Conservation (phyloP, 202 grass and related monocot genomes). For the Setaria viridis region DNA sequence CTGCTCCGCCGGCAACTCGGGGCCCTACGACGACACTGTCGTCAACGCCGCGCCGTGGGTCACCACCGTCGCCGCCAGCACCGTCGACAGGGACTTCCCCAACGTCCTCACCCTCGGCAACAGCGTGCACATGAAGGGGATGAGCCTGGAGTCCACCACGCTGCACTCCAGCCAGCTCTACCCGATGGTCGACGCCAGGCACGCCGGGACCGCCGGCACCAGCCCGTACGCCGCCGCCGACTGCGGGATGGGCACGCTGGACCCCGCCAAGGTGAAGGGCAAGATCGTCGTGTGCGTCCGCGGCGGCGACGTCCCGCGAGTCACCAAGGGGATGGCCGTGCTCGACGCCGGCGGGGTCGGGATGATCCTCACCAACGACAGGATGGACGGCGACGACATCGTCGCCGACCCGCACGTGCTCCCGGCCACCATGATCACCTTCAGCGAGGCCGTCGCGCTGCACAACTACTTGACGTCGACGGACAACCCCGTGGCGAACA, state of each 20-base stretch:
- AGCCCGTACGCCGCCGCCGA: slow-evolving; percentile 10
- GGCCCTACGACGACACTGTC: slow-evolving; percentile 51
- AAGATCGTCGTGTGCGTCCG: slow-evolving; percentile 78
- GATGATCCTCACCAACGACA: slow-evolving; percentile 69
- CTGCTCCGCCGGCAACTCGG: slow-evolving; percentile 81
- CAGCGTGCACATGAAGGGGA: slow-evolving; percentile 55
- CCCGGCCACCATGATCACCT: slow-evolving; percentile 78
- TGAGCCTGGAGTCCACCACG: slow-evolving; percentile 48
- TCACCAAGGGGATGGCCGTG: slow-evolving; percentile 57
- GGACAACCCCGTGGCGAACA: slow-evolving; percentile 47
- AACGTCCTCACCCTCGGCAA: slow-evolving; percentile 67
- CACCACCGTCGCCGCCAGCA: slow-evolving; percentile 77
- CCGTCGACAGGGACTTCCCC: slow-evolving; percentile 74
- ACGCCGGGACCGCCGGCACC: slow-evolving; percentile 27
- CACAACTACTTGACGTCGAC: slow-evolving; percentile 55
- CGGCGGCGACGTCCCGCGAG: slow-evolving; percentile 36
- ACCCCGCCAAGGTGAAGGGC: slow-evolving; percentile 63
- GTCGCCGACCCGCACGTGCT: slow-evolving; percentile 73
- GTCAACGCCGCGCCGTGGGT: slow-evolving; percentile 77
- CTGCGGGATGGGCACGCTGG: slow-evolving; percentile 56
- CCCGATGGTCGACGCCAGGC: slow-evolving; percentile 53
- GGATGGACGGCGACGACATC: slow-evolving; percentile 52
- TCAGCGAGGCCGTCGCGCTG: slow-evolving; percentile 56
- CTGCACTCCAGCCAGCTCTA: slow-evolving; percentile 56
- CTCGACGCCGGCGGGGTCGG: slow-evolving; percentile 56